Base-by-base conservation (phyloP, 768 basidiomycete species). In the Thelephora ganbajun region DNA sequence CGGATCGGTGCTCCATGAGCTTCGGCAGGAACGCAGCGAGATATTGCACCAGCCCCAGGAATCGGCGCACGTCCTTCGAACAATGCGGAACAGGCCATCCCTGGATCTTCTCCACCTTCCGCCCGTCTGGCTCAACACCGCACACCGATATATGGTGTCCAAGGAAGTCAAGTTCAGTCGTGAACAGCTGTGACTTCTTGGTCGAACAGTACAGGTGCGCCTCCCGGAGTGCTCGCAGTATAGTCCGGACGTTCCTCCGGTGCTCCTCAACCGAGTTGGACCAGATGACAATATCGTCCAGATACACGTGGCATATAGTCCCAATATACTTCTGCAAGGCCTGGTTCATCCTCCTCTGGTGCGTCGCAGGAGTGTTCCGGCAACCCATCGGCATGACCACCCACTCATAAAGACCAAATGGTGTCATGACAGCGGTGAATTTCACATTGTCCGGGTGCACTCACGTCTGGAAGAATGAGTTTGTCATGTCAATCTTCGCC, bases 201-300 rank as follows among this genome's bases (percentile, higher is more conserved):
- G 43, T 19, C 1, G 59, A 59, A 30, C 56, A 53, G 47, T 57
- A 66, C 0, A 68, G 57, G 1, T 42, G 14, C 3, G 46, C 50
- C 30, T 37, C 23, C 0, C 53, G 51, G 2, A 63, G 50, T 0
- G 54, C 52, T 0, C 30, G 6, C 14, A 64, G 45, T 6, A 64
- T 46, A 13, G 43, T 45, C 2, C 20, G 11, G 6, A 63, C 50
- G 39, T 63, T 46, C 5, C 35, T 9, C 5, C 44, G 19, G 46
- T 64, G 63, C 13, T 60, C 61, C 7, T 54, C 64, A 0, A 65
- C 14, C 0, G 56, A 50, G 0, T 67, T 9, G 0, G 69, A 74
- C 65, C 66, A 73, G 20, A 72, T 69, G 12, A 73, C 56, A 36
- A 72, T 68, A 45, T 72, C 63, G 47, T 74, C 68, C 0, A 73